phyloP scores from a whole-genome alignment of 768 basidiomycete species.

The Rhizopogon vinicolor region DNA sequence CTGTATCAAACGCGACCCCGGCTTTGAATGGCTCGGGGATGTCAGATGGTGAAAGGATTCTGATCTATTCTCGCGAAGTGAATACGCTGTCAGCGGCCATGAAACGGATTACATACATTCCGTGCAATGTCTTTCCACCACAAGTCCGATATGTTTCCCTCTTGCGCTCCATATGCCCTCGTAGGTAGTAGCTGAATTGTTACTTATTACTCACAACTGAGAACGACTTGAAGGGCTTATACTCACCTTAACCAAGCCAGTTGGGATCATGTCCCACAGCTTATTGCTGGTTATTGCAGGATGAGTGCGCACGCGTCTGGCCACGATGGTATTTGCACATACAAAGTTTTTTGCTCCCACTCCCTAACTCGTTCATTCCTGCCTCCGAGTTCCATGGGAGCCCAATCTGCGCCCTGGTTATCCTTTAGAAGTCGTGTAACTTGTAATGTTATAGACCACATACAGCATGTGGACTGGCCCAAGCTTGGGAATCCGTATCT shows the following conservation, averaged over 20 bases:
- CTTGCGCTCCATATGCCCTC: conserved; percentile 23
- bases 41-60: conserved; percentile 25
- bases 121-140: conserved; percentile 38
- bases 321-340: conserved; percentile 11
- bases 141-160: conserved; percentile 14
- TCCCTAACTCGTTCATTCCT: conserved; percentile 26
- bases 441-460: conserved; percentile 8
- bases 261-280: conserved; percentile 43
- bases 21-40: conserved; percentile 28
- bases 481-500: conserved; percentile 38
- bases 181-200: conserved; percentile 33
- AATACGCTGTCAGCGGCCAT: neutral
- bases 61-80: conserved; percentile 23
- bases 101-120: conserved; percentile 26
- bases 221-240: neutral
- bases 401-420: conserved; percentile 42
- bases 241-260: conserved; percentile 36
- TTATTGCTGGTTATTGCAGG: conserved; percentile 25
- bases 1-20: conserved; percentile 42
- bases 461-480: conserved; percentile 50
- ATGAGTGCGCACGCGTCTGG: conserved; percentile 3
- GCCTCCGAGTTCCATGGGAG: conserved; percentile 35
- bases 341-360: conserved; percentile 43
- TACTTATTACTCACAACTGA: neutral
- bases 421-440: neutral